Conservation (phyloP, 192 early-diverging fungal species). For the Obelidium mucronatum region DNA sequence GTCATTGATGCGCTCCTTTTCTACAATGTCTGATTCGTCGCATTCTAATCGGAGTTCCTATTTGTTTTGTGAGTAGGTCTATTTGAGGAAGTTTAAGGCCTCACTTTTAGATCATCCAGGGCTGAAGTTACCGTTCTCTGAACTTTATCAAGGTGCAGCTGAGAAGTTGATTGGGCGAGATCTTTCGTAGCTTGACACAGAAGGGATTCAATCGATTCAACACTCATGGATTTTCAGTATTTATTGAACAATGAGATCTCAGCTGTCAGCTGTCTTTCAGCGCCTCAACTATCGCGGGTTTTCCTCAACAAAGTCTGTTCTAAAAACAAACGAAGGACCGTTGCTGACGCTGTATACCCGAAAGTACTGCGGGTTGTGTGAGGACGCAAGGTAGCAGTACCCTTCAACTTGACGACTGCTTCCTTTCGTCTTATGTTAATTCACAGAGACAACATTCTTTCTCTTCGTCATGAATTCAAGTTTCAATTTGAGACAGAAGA, state of each 20-base stretch:
- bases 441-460: conserved; percentile 17
- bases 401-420: not conserved
- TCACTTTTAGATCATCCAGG: not conserved
- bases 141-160: not conserved
- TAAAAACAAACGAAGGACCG: not conserved
- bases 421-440: not conserved
- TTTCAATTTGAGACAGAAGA: conserved; percentile 46
- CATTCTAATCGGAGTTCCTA: not conserved
- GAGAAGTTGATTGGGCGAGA: not conserved
- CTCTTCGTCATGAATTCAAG: not conserved
- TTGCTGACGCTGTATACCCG: conserved; percentile 42
- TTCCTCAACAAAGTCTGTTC: too few species aligned
- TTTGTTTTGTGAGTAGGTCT: not conserved
- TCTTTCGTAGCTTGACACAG: too few species aligned
- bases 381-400: conserved; percentile 43
- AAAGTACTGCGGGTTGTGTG: conserved; percentile 60
- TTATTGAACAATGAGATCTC: too few species aligned
- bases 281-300: too few species aligned
- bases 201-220: too few species aligned
- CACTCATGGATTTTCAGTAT: too few species aligned
- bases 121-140: not conserved
- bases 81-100: not conserved
- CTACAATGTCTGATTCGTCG: not conserved
- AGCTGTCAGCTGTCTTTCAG: too few species aligned
- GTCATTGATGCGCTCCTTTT: not conserved